Base-by-base conservation (phyloP, 2,329 filamentous ascomycete species). In the Lecanicillium sp. region DNA sequence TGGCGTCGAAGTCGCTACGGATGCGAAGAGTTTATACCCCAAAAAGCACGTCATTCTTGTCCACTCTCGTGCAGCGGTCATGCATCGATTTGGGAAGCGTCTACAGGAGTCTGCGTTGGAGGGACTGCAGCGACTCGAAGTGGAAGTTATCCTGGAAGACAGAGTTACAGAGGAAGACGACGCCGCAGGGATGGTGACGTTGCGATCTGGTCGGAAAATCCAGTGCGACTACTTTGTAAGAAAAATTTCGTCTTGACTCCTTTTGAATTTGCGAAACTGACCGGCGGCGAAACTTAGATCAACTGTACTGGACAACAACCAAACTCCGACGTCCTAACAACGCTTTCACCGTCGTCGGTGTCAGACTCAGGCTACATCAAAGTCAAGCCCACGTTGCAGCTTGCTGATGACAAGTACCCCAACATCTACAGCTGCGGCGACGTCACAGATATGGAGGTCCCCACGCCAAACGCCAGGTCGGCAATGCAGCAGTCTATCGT, bases 361-460 rank as follows among this genome's bases (percentile, higher is more conserved):
- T 64, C 68, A 0, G 46, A 55, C 3, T 66, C 65, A 0, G 71
- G 69, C 2, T 66, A 71, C 41, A 69, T 81, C 46, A 60, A 61
- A 1, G 72, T 82, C 17, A 66, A 68, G 35, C 62, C 69, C 0
- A 78, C 71, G 0, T 60, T 84, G 22, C 78, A 82, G 44, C 60
- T 84, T 12, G 50, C 56, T 7, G 69, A 74, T 46, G 55, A 63
- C 2, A 42, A 45, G 0, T 60, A 70, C 8, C 61, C 66, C 2
- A 68, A 77, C 43, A 62, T 83, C 3, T 84, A 78, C 47, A 73
- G 72, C 2, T 69, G 76, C n/a, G 80, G 80, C 14, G 79, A 84
- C 45, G 74, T 84, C 4, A 70, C 76, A 4, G 71, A 74, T 18
- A 68, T 67, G 1, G 44, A 55, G 10, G 63, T 65, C 1, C 61